phyloP scores from a whole-genome alignment of 306 rosid genomes.

The Prunus kanzakura region DNA sequence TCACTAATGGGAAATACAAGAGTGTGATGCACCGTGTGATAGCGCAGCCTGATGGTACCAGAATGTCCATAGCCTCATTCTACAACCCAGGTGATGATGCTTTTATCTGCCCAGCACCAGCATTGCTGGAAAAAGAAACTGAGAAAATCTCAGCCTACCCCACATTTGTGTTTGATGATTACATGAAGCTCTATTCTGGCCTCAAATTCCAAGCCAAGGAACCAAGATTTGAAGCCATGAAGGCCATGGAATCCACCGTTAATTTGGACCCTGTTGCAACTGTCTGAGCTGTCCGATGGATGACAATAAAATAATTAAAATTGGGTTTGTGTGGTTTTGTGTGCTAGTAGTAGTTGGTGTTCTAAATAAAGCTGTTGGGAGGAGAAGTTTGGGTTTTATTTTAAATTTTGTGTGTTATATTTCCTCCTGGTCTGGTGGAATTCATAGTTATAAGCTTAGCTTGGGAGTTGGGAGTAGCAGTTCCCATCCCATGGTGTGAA shows the following conservation, averaged over 20 bases:
- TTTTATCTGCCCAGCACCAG: constrained; percentile 71
- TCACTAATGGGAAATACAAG: constrained; percentile 89
- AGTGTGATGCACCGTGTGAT: constrained; percentile 82
- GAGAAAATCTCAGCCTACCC: constrained; percentile 61
- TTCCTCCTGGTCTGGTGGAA: neutral
- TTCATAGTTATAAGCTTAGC: neutral
- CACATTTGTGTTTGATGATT: constrained; percentile 86
- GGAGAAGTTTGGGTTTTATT: neutral
- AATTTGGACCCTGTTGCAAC: constrained; percentile 51
- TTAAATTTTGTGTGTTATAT: neutral
- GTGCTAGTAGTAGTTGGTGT: neutral
- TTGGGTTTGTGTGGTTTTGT: neutral
- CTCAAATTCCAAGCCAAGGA: constrained; percentile 92
- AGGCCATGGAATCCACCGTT: constrained; percentile 47
- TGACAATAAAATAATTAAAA: neutral
- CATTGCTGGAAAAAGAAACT: constrained; percentile 50
- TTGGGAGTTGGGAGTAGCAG: neutral
- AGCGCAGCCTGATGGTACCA: constrained; percentile 65
- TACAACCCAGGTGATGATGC: constrained; percentile 93
- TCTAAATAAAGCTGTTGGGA: neutral
- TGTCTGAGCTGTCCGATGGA: constrained; percentile 29
- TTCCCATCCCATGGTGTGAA: neutral
- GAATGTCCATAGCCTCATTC: constrained; percentile 96
- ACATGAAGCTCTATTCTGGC: constrained; percentile 89
- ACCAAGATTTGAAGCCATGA: constrained; percentile 95